phyloP scores from a whole-genome alignment of 495 filamentous ascomycete species.

The Amphirosellinia nigrospora region DNA sequence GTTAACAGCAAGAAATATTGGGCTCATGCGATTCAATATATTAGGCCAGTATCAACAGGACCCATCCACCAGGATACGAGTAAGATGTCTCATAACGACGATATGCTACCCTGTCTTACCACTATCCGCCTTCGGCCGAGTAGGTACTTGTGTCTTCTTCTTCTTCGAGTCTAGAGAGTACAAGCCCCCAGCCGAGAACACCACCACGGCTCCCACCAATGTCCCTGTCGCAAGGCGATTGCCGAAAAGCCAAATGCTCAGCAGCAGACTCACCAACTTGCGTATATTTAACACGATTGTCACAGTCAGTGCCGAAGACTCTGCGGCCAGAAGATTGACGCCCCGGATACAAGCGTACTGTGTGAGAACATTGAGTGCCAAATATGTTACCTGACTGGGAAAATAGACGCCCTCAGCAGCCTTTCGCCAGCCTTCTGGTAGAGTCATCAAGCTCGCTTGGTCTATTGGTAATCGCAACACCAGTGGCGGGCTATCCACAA shows the following conservation, averaged over 20 bases:
- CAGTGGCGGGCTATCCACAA: conserved; percentile 56
- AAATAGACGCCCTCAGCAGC: conserved; percentile 51
- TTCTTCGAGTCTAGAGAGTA: conserved; percentile 79
- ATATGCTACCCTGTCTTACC: conserved; percentile 32
- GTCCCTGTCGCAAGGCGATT: conserved; percentile 78
- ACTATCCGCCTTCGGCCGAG: conserved; percentile 31
- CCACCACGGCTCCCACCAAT: conserved; percentile 77
- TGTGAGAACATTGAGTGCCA: conserved; percentile 82
- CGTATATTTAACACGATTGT: conserved; percentile 95
- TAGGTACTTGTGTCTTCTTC: conserved; percentile 20
- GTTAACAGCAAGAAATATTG: not conserved
- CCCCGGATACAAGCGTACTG: conserved; percentile 95
- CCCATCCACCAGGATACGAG: not conserved
- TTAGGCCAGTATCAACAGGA: not conserved
- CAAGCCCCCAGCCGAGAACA: conserved; percentile 85
- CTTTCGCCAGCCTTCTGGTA: conserved; percentile 40
- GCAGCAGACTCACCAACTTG: conserved; percentile 87
- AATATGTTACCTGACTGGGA: conserved; percentile 74
- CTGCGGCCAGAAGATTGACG: conserved; percentile 86
- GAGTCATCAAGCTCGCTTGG: conserved; percentile 37
- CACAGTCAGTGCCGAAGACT: conserved; percentile 88
- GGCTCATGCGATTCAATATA: not conserved
- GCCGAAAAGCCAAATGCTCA: conserved; percentile 94
- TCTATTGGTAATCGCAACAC: conserved; percentile 44
- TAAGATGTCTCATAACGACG: not conserved